These are phyloP conservation scores for Paramecium octaurelia DNA, from an alignment of 73 alveolate species.

Conservation along the genomic window DNA sequence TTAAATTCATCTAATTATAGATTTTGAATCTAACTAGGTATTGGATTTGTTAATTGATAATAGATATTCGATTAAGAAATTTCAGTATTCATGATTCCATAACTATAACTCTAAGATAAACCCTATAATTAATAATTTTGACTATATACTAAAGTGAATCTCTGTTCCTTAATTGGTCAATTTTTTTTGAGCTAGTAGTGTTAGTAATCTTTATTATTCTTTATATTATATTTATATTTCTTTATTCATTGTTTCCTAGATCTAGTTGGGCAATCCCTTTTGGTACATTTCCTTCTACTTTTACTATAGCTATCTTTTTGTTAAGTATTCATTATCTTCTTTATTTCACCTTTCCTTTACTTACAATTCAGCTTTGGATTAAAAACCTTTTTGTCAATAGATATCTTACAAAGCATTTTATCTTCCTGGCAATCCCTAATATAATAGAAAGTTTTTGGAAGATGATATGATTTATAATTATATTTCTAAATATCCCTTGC, in stretches of 20 bases:
- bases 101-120: background rate
- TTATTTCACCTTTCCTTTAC: background rate
- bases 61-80: background rate
- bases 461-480: no score
- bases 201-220: background rate
- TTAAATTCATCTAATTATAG: background rate
- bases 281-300: background rate
- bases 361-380: background rate
- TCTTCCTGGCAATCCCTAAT: background rate
- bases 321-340: background rate
- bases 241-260: background rate
- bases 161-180: no score
- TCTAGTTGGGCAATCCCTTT: background rate
- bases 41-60: background rate
- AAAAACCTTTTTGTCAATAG: background rate
- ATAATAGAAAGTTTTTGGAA: no score
- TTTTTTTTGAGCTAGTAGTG: no score
- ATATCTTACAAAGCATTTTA: background rate
- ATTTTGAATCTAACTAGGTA: background rate
- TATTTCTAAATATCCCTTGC: no score
- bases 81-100: background rate
- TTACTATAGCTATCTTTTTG: background rate
- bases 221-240: background rate
- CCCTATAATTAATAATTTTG: background rate
- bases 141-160: background rate